Percentiles rank a stretch among this genome's conserved stretches.
These are phyloP conservation scores for Dissoconium aciculare DNA, from an alignment of 2,329 filamentous ascomycete species.

Conservation along the genomic window DNA sequence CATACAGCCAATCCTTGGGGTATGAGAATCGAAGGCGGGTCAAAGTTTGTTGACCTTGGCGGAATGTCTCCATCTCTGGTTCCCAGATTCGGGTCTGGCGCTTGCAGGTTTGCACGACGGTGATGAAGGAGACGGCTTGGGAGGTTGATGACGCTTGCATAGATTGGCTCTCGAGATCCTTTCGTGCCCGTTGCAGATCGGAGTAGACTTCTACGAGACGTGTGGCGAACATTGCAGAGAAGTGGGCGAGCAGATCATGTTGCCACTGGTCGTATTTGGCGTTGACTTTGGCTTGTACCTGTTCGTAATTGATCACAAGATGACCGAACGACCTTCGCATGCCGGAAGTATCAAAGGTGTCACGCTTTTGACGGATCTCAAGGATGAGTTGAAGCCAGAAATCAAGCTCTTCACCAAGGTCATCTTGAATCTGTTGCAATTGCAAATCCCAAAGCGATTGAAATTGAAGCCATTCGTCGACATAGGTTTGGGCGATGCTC, in stretches of 20 bases:
- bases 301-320: slow-evolving; percentile 91
- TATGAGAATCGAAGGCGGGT: slow-evolving; percentile 88
- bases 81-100: slow-evolving; percentile 88
- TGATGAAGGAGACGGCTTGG: slow-evolving; percentile 96
- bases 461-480: slow-evolving; percentile 97
- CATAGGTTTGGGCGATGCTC: slow-evolving; percentile 63
- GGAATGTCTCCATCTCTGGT: slow-evolving; percentile 88
- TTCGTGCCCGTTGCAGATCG: slow-evolving; percentile 79
- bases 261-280: slow-evolving; percentile 99
- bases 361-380: slow-evolving; percentile 86
- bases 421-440: slow-evolving; percentile 85
- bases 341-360: slow-evolving; percentile 94
- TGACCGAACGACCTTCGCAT: slow-evolving; percentile 86
- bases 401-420: slow-evolving; percentile 77
- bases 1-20: slow-evolving; percentile 82
- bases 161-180: slow-evolving; percentile 80
- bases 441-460: slow-evolving; percentile 97
- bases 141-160: slow-evolving; percentile 90
- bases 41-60: slow-evolving; percentile 85
- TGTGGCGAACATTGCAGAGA: slow-evolving; percentile 72
- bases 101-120: slow-evolving; percentile 90
- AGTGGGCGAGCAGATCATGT: slow-evolving; percentile 88
- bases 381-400: slow-evolving; percentile 93
- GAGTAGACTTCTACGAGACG: slow-evolving; percentile 86
- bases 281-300: slow-evolving; percentile 97